Conservation (phyloP, 257 asterid genomes). For the Rehmannia glutinosa region DNA sequence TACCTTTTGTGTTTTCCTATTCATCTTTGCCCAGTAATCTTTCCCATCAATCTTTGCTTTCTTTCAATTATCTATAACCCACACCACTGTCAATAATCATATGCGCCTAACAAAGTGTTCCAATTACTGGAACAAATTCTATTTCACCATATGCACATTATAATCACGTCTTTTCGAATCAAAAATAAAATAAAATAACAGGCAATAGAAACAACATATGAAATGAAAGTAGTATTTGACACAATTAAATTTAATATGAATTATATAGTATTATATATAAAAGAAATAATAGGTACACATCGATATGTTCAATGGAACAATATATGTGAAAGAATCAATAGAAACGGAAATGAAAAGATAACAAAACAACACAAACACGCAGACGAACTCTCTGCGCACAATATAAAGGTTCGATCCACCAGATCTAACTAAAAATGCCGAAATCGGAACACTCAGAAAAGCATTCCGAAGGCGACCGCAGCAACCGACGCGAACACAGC, state of each 20-base stretch:
- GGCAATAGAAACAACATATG: background rate
- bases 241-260: background rate
- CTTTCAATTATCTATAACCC: too few relatives aligned
- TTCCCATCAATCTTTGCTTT: too few relatives aligned
- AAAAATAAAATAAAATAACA: background rate
- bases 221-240: too few relatives aligned
- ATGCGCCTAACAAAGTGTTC: background rate
- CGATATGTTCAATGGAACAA: background rate
- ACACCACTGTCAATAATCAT: too few relatives aligned
- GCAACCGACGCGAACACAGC: constrained; percentile 33
- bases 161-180: background rate
- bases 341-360: background rate
- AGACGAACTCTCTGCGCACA: too few relatives aligned
- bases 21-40: too few relatives aligned
- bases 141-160: background rate
- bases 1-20: too few relatives aligned
- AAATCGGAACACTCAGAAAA: constrained; percentile 26
- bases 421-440: too few relatives aligned
- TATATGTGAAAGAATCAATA: background rate
- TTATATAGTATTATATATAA: background rate
- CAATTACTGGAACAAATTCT: background rate
- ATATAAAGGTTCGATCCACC: too few relatives aligned
- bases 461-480: constrained; percentile 35
- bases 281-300: background rate
- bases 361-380: background rate